phyloP scores from a whole-genome alignment of 2,329 filamentous ascomycete species.

The Scytalidium sp. region DNA sequence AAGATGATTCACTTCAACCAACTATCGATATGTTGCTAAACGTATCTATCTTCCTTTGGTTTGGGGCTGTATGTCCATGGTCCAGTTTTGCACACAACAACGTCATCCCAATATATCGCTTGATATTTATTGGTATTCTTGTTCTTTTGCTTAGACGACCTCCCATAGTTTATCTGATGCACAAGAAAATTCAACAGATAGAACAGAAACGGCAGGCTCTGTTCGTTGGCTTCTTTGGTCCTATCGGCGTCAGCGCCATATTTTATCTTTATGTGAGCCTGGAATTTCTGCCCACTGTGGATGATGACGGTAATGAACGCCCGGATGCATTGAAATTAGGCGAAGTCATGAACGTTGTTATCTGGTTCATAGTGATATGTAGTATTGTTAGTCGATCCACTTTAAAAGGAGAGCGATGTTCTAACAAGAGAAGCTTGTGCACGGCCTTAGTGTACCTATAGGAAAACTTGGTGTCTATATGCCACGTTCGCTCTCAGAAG shows the following conservation, averaged over 20 bases:
- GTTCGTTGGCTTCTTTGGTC: constrained; percentile 91
- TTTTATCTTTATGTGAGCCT: constrained; percentile 84
- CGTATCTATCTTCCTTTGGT: constrained; percentile 83
- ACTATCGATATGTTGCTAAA: constrained; percentile 92
- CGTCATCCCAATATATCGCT: constrained; percentile 71
- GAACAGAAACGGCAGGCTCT: constrained; percentile 69
- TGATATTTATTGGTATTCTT: constrained; percentile 69
- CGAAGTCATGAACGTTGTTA: constrained; percentile 67
- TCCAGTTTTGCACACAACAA: constrained; percentile 59
- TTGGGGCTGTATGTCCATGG: constrained; percentile 82
- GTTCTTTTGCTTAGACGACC: constrained; percentile 60
- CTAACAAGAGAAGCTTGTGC: constrained; percentile 55
- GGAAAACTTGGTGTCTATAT: constrained; percentile 61
- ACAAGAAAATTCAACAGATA: constrained; percentile 77
- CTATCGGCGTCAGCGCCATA: constrained; percentile 84
- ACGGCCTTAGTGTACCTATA: constrained; percentile 78
- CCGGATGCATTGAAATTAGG: constrained; percentile 63
- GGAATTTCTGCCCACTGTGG: constrained; percentile 64
- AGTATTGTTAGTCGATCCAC: constrained; percentile 62
- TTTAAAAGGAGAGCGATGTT: neutral
- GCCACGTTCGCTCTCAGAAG: constrained; percentile 57
- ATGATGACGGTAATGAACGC: constrained; percentile 57
- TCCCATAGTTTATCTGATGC: constrained; percentile 71
- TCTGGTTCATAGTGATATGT: constrained; percentile 84
- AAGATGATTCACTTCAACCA: constrained; percentile 83